Base-by-base conservation (phyloP, 306 rosid species). In the Carpinus fangiana region DNA sequence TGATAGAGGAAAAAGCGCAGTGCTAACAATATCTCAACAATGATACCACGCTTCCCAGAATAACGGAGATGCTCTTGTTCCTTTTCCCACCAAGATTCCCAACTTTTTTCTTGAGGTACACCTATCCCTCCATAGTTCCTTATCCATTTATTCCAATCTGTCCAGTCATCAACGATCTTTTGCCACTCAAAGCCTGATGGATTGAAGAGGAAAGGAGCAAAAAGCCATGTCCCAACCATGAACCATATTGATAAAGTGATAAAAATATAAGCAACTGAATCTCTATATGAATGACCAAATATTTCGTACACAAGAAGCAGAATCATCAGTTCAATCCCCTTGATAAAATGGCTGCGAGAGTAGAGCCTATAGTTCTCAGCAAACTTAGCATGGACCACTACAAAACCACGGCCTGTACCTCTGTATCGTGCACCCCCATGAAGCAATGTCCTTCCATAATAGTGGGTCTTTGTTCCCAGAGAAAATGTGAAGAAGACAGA, bases 161-260 rank as follows among this genome's bases (percentile, higher is more conserved):
- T 87, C 93, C 91, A 95, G 76, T 95, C 98, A 79, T 95, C 98
- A 12, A 95, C 86, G 64, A 95, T 95, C 87, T 95, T 95, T 82
- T 95, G 98, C 98, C 98, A 95, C 90, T 95, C 98, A 74, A 95
- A 95, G 70, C 98, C 98, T 12, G 97, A 92, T 51, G 98, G 98
- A 68, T 94, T 94, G 89, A 94, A 92, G 82, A 92, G 93, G 84
- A 94, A 94, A 70, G 98, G 98, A 76, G 98, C 98, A 77, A 90
- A 95, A 80, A 95, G 98, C 98, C 98, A 95, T 69, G 98, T 89
- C 21, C 83, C 97, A 5, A 93, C 96, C 98, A 95, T 86, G 86
- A 95, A 92, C 98, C 98, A 95, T 28, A 95, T 91, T 43, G 96
- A 90, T 73, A 95, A 6, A 34, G 96, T 95, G 79, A 92, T 87